These are phyloP conservation scores for Plasmodium sp. DNA, from an alignment of 169 alveolate species.

Conservation along the genomic window DNA sequence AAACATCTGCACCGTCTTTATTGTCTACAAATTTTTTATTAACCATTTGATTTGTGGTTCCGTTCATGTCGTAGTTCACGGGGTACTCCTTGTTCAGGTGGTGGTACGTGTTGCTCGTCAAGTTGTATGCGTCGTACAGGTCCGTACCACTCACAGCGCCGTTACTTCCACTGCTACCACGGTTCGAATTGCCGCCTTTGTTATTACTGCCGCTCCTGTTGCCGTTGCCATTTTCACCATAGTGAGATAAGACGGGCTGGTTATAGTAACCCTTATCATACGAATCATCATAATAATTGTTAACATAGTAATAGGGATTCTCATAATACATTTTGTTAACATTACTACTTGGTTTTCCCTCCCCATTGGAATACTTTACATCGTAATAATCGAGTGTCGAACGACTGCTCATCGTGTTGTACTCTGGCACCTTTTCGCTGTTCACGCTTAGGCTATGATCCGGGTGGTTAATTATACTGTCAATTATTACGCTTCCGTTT, in stretches of 20 bases:
- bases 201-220: background rate
- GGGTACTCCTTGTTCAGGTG: background rate
- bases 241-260: background rate
- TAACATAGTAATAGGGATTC: conserved; percentile 14
- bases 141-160: background rate
- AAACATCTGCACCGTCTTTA: background rate
- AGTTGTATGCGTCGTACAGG: background rate
- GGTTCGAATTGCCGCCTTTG: background rate
- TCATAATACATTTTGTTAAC: conserved; percentile 15
- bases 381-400: conserved; percentile 1
- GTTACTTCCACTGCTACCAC: background rate
- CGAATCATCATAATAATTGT: background rate
- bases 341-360: background rate
- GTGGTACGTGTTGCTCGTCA: background rate
- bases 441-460: background rate
- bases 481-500: background rate
- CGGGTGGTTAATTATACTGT: conserved; percentile 21
- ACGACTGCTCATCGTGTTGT: background rate
- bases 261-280: conserved; percentile 9
- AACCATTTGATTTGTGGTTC: background rate
- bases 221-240: background rate
- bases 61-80: background rate
- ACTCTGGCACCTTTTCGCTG: background rate
- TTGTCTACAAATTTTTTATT: background rate
- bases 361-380: conserved; percentile 1